These are phyloP conservation scores for Bryum argenteum DNA, from an alignment of 225 moss, liverwort and hornwort genomes.

Conservation along the genomic window DNA sequence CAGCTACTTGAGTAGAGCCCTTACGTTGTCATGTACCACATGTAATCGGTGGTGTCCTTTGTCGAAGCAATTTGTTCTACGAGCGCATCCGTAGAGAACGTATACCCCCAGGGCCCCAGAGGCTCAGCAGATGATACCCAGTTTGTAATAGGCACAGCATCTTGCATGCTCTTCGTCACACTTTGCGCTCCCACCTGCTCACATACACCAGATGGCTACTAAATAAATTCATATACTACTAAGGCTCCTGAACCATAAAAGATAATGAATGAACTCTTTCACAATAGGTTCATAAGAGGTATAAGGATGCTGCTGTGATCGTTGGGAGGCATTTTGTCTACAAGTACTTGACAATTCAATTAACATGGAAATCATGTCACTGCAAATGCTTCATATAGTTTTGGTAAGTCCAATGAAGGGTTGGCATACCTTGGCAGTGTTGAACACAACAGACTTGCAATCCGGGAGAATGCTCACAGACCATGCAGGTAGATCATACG, in stretches of 20 bases:
- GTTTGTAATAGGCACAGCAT: conserved; percentile 31
- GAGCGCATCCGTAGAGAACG: conserved; percentile 52
- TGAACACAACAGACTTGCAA: conserved; percentile 71
- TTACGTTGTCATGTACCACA: conserved; percentile 86
- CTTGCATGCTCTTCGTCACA: conserved; percentile 58
- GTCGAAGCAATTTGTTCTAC: conserved; percentile 76
- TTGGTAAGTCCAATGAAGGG: not conserved
- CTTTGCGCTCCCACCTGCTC: conserved; percentile 69
- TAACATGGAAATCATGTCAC: no score
- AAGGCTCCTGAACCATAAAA: no score
- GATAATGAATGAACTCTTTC: no score
- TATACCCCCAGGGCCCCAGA: conserved; percentile 53
- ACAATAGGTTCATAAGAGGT: no score
- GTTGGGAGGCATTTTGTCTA: no score
- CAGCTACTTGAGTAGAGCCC: not conserved
- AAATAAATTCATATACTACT: no score
- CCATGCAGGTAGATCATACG: conserved; percentile 77
- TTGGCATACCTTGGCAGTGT: conserved; percentile 76
- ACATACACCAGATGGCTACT: not conserved
- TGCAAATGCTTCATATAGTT: no score
- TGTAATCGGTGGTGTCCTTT: conserved; percentile 70
- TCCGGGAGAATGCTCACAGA: conserved; percentile 89
- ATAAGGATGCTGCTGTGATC: no score
- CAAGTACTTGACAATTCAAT: no score
- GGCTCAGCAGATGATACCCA: conserved; percentile 73